Percentiles rank a stretch among this genome's conserved stretches.
These are phyloP conservation scores for Colletotrichum horii DNA, from an alignment of 2,329 filamentous ascomycete genomes.

Conservation along the genomic window DNA sequence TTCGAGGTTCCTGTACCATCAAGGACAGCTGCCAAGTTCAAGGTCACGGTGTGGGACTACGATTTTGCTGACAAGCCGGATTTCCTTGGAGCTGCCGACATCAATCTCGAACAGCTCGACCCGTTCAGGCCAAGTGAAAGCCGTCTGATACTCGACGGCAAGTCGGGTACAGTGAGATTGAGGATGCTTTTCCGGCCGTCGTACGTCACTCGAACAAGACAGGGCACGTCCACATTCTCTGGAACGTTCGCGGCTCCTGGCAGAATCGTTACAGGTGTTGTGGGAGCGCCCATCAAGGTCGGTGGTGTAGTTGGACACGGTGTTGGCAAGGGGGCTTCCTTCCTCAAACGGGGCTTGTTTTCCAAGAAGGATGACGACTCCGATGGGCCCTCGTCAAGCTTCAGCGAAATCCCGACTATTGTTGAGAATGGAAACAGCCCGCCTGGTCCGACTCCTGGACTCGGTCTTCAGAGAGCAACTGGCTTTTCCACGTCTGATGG, in stretches of 20 bases:
- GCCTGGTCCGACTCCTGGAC: conserved; percentile 28
- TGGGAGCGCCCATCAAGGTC: conserved; percentile 92
- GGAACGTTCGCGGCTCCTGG: conserved; percentile 88
- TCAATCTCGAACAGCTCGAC: conserved; percentile 81
- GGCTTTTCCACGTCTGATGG: conserved; percentile 32
- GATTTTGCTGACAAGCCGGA: conserved; percentile 97
- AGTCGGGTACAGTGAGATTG: conserved; percentile 82
- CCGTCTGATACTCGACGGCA: conserved; percentile 79
- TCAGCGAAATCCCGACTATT: conserved; percentile 39
- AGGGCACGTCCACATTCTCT: conserved; percentile 91
- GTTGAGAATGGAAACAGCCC: conserved; percentile 50
- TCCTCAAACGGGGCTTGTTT: conserved; percentile 85
- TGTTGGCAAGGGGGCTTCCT: conserved; percentile 88
- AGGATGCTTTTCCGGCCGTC: conserved; percentile 91
- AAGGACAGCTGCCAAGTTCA: conserved; percentile 83
- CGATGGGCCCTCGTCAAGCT: conserved; percentile 45
- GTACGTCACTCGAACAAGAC: conserved; percentile 84
- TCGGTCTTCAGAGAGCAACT: conserved; percentile 46
- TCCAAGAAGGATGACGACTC: conserved; percentile 69
- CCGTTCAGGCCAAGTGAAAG: conserved; percentile 84
- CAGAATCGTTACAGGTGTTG: conserved; percentile 82
- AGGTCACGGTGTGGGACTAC: conserved; percentile 88
- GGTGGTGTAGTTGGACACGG: conserved; percentile 74
- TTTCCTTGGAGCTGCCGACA: conserved; percentile 77
- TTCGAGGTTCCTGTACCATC: conserved; percentile 87